Evolutionary conservation across 1,284 basidiomycete genomes (phyloP), one percentile per base, ranked within the genome.

Genomic region (Pascua guehoae): DNA sequence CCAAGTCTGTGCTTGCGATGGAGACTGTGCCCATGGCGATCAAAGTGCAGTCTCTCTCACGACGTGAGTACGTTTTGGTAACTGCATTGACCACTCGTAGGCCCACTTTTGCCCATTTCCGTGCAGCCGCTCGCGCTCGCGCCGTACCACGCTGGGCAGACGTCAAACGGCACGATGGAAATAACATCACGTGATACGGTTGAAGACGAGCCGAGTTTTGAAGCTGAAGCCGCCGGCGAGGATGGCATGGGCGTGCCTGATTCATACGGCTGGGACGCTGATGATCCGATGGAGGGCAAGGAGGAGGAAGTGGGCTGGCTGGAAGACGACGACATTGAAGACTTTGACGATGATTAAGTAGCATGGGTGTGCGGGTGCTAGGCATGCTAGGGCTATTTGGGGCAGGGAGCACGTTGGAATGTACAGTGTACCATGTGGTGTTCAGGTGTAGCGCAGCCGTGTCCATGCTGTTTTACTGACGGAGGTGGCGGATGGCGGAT

Each of bases 11-110:
- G 1, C 51, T 78, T 36, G 62, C 70, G 9, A 60, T 58, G 0
- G 77, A 79, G 58, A 46, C 71, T 12, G 61, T 78, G 16, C 77
- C 78, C 7, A 74, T 71, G 66, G 63, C 77, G 47, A 64, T 73
- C 44, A 74, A 74, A 55, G 69, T 77, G 12, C 70, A 74, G 38
- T 24, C 51, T 1, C 38, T 67, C n/a, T 61, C 64, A 24, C 53
- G 17, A 24, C 37, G 56, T 53, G 53, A 48, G 56, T 47, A 8
- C 12, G 10, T 11, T 17, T 1, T 10, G 12, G 15, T 10, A 24
- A 17, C 4, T 2, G 15, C 9, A 8, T 15, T 4, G 43, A 55
- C 55, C 36, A 61, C 47, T 1, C 1, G 32, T 52, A 75, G 73
- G 47, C 2, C 65, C 69, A 0, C 53, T 75, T 3, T 58, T 75